These are phyloP conservation scores for Primulina tabacum DNA, from an alignment of 257 asterid species.

Conservation along the genomic window DNA sequence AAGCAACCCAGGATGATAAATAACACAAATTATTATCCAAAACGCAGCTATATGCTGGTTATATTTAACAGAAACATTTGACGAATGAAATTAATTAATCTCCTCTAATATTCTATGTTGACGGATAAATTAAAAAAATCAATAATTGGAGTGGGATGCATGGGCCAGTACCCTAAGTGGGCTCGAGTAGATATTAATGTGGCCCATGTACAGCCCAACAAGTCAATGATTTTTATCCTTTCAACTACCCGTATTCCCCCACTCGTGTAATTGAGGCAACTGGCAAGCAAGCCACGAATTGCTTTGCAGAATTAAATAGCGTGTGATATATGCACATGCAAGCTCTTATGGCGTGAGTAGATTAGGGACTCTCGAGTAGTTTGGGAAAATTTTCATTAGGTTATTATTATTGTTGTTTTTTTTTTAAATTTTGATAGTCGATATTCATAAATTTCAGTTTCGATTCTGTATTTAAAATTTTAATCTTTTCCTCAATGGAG, in stretches of 20 bases:
- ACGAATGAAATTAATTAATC: not conserved
- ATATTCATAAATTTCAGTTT: no score
- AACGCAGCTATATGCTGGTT: not conserved
- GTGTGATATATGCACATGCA: not conserved
- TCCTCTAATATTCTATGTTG: not conserved
- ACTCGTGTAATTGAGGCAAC: slow-evolving; percentile 9
- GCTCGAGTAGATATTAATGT: slow-evolving; percentile 27
- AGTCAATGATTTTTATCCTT: slow-evolving; percentile 1
- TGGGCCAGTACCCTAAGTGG: slow-evolving; percentile 15
- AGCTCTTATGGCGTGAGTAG: not conserved
- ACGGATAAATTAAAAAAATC: not conserved
- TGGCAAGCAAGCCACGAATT: not conserved
- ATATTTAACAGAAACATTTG: not conserved
- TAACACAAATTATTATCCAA: no score
- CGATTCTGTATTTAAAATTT: no score
- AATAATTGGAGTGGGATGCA: not conserved
- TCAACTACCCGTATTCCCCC: slow-evolving; percentile 17
- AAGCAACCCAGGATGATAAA: not conserved
- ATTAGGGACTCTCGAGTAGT: not conserved
- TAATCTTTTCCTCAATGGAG: no score
- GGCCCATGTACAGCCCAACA: slow-evolving; percentile 28
- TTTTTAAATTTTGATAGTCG: not conserved
- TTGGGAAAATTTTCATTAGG: no score
- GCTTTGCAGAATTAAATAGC: not conserved
- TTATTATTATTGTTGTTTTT: not conserved